phyloP scores from a whole-genome alignment of 2,329 filamentous ascomycete genomes.

The Chaetothyriales sp. region DNA sequence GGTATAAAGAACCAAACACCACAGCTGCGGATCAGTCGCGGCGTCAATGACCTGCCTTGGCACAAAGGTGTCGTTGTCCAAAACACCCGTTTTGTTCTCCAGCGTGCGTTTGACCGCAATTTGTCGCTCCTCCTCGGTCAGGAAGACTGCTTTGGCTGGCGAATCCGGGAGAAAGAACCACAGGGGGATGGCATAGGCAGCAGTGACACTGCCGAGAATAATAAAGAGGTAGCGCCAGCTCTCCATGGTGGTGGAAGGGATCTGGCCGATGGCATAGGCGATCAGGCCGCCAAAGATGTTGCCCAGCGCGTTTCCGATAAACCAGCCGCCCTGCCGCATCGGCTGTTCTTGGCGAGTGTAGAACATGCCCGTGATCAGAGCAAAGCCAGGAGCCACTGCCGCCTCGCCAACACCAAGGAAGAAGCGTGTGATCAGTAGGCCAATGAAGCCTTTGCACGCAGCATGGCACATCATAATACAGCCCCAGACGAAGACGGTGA shows the following conservation, averaged over 20 bases:
- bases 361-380: conserved; percentile 28
- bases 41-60: conserved; percentile 33
- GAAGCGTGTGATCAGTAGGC: conserved; percentile 27
- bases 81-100: conserved; percentile 38
- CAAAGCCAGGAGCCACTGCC: conserved; percentile 23
- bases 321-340: conserved; percentile 23
- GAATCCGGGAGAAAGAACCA: conserved; percentile 35
- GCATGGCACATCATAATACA: conserved; percentile 22
- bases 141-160: conserved; percentile 30
- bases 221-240: conserved; percentile 40
- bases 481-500: conserved; percentile 22
- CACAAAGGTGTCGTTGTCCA: conserved; percentile 34
- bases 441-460: conserved; percentile 19
- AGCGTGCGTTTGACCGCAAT: conserved; percentile 40
- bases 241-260: conserved; percentile 23
- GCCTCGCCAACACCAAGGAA: conserved; percentile 30
- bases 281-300: conserved; percentile 30
- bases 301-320: conserved; percentile 22
- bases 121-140: conserved; percentile 26
- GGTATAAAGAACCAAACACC: conserved; percentile 41
- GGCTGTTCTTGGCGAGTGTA: conserved; percentile 23
- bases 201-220: conserved; percentile 22
- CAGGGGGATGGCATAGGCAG: conserved; percentile 15
- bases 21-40: conserved; percentile 40
- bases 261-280: conserved; percentile 29